Conservation (phyloP, 176 grass and related monocot genomes). For the Triticum aestivum region DNA sequence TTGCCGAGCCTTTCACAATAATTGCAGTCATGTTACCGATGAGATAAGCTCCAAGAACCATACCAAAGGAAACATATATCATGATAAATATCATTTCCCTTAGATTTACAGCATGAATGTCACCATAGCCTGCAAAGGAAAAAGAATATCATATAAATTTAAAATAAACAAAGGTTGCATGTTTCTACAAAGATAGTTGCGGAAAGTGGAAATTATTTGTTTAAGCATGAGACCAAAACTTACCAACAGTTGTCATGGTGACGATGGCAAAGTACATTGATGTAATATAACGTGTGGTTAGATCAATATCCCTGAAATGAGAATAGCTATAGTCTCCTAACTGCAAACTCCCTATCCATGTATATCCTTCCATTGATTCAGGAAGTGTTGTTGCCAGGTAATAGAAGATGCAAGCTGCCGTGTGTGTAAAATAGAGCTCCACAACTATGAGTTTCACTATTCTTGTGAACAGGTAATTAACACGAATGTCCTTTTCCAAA, state of each 20-base stretch:
- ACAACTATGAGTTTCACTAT: constrained; percentile 97
- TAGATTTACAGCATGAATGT: constrained; percentile 87
- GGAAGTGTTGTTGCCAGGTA: constrained; percentile 94
- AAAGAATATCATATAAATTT: constrained; percentile 1
- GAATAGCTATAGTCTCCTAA: constrained; percentile 75
- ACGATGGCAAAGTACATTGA: constrained; percentile 97
- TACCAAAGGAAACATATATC: constrained; percentile 99
- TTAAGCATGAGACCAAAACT: background rate
- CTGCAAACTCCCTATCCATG: constrained; percentile 91
- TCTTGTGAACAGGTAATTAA: constrained; percentile 97
- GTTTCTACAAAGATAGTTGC: background rate
- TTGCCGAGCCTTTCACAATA: constrained; percentile 94
- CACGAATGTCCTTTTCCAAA: constrained; percentile 93
- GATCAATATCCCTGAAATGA: constrained; percentile 89
- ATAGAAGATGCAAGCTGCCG: constrained; percentile 94
- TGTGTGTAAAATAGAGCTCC: constrained; percentile 96
- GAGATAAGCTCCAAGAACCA: constrained; percentile 97
- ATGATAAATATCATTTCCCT: constrained; percentile 99
- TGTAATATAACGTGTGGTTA: constrained; percentile 75
- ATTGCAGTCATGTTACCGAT: constrained; percentile 99
- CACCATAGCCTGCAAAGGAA: constrained; percentile 77
- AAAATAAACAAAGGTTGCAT: background rate
- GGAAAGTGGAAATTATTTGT: background rate
- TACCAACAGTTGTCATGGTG: constrained; percentile 99
- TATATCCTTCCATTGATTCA: constrained; percentile 77